Percentiles rank a stretch among this genome's conserved stretches.
Evolutionary conservation across 768 basidiomycete species (phyloP).

Genomic region (Phylloporus rhodoxanthus): DNA sequence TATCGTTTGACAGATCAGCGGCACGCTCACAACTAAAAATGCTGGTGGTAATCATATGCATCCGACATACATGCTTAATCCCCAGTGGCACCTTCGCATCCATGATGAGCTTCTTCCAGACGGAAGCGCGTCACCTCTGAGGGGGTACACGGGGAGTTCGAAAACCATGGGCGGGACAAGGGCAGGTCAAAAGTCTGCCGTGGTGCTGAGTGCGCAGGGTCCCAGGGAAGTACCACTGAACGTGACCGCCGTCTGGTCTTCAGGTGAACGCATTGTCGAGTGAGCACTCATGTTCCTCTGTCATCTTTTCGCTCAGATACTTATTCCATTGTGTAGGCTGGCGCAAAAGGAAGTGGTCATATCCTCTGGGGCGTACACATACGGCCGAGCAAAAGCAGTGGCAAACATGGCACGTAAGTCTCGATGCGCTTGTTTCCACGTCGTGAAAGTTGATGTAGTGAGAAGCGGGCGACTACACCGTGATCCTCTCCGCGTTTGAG

Average conservation of each 20-base stretch:
- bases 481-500: slow-evolving; percentile 84
- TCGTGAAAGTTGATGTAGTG: background rate
- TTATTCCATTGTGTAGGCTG: slow-evolving; percentile 32
- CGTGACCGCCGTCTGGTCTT: slow-evolving; percentile 66
- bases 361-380: slow-evolving; percentile 77
- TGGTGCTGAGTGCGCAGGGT: slow-evolving; percentile 46
- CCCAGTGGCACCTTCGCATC: slow-evolving; percentile 74
- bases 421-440: background rate
- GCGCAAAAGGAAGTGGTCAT: slow-evolving; percentile 63
- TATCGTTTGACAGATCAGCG: slow-evolving; percentile 45
- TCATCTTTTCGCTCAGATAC: background rate
- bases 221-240: slow-evolving; percentile 69
- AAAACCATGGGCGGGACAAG: slow-evolving; percentile 8
- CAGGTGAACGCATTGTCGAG: slow-evolving; percentile 71
- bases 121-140: background rate
- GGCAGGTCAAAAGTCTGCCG: slow-evolving; percentile 31
- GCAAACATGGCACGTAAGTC: slow-evolving; percentile 49
- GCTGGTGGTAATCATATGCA: slow-evolving; percentile 80
- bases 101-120: slow-evolving; percentile 27
- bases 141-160: background rate
- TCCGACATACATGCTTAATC: slow-evolving; percentile 84
- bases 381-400: slow-evolving; percentile 59
- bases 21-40: slow-evolving; percentile 58
- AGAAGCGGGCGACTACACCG: slow-evolving; percentile 63
- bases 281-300: slow-evolving; percentile 35